These are phyloP conservation scores for Thalassiosira hispida DNA, from an alignment of 352 stramenopile species.

Conservation along the genomic window DNA sequence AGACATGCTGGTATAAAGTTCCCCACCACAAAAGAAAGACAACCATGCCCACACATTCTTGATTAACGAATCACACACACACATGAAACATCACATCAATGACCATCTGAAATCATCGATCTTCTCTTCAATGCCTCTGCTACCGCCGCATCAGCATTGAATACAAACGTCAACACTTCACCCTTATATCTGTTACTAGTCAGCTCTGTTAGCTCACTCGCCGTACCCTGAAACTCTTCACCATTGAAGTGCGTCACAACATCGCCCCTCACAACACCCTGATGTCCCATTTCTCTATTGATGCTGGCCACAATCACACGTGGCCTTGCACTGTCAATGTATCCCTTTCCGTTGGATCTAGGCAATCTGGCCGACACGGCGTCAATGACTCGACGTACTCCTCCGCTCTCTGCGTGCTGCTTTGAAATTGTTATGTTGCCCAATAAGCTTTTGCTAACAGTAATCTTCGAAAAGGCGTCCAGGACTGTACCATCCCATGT, in stretches of 20 bases:
- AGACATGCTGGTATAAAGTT: too few species aligned
- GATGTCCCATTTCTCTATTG: slow-evolving; percentile 44
- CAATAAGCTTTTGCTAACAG: slow-evolving; percentile 27
- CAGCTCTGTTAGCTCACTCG: slow-evolving; percentile 42
- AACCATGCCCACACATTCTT: too few species aligned
- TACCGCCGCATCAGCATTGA: slow-evolving; percentile 68
- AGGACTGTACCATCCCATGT: slow-evolving; percentile 66
- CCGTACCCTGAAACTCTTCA: slow-evolving; percentile 46
- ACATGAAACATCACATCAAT: too few species aligned
- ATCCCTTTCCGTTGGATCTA: slow-evolving; percentile 18
- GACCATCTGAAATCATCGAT: slow-evolving; percentile 3
- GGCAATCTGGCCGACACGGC: background rate
- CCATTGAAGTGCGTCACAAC: slow-evolving; percentile 75
- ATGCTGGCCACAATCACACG: slow-evolving; percentile 56
- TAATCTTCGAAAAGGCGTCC: slow-evolving; percentile 66
- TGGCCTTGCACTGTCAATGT: slow-evolving; percentile 30
- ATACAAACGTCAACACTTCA: slow-evolving; percentile 40
- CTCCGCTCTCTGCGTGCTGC: slow-evolving; percentile 20
- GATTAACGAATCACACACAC: too few species aligned
- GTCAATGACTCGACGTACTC: slow-evolving; percentile 30
- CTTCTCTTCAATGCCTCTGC: slow-evolving; percentile 60
- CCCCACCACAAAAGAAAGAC: too few species aligned
- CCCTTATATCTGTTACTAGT: slow-evolving; percentile 29
- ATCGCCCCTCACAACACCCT: slow-evolving; percentile 69
- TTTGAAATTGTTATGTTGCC: slow-evolving; percentile 27